Percentiles rank a stretch among this genome's conserved stretches.
phyloP scores from a whole-genome alignment of 2,329 filamentous ascomycete genomes.

The Emergomyces orientalis region DNA sequence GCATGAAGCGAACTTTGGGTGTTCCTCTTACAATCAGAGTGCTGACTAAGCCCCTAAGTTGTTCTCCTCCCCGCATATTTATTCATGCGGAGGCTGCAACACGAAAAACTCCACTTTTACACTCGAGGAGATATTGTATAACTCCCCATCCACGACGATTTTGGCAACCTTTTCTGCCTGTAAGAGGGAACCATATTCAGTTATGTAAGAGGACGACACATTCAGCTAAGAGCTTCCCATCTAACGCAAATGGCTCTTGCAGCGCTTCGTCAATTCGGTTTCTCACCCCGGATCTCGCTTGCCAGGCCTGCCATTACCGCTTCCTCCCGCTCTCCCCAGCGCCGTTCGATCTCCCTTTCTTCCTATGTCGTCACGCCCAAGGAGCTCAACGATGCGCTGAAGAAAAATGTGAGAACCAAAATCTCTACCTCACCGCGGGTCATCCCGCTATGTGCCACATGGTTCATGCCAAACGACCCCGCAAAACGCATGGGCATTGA shows the following conservation, averaged over 20 bases:
- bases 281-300: conserved; percentile 13
- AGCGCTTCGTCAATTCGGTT: conserved; percentile 22
- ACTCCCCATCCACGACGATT: too few relatives aligned
- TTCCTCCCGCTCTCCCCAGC: conserved; percentile 23
- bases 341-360: conserved; percentile 50
- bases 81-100: neutral
- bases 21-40: too few relatives aligned
- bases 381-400: conserved; percentile 71
- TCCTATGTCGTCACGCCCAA: conserved; percentile 80
- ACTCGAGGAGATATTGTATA: too few relatives aligned
- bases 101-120: too few relatives aligned
- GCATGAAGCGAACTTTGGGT: neutral
- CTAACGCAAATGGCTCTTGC: conserved; percentile 26
- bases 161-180: too few relatives aligned
- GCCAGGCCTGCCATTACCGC: conserved; percentile 11
- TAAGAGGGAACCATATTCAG: neutral
- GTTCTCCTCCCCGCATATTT: neutral
- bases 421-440: conserved; percentile 75
- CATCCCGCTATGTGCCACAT: conserved; percentile 82
- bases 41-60: neutral
- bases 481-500: conserved; percentile 65
- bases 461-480: conserved; percentile 90
- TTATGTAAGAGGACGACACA: conserved; percentile 22
- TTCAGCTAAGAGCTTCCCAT: conserved; percentile 5
- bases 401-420: conserved; percentile 68